phyloP scores from a whole-genome alignment of 2,329 filamentous ascomycete species.

The Claviceps citrina region DNA sequence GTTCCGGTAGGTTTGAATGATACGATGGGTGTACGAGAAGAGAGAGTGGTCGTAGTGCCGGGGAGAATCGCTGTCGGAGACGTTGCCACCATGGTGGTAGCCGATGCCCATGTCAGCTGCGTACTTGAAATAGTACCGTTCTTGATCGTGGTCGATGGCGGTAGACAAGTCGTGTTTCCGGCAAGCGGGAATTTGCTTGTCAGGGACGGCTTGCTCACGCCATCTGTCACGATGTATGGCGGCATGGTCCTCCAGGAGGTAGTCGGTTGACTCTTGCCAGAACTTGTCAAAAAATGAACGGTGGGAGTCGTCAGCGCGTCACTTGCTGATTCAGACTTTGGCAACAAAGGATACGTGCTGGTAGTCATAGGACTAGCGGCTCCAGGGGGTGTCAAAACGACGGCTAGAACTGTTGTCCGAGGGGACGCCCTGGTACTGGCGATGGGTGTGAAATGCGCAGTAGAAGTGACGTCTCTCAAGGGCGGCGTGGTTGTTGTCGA shows the following conservation, averaged over 20 bases:
- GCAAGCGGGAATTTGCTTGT: neutral
- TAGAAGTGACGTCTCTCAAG: neutral
- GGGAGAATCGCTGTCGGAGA: neutral
- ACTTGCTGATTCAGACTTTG: neutral
- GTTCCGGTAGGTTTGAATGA: conserved; percentile 19
- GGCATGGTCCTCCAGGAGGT: neutral
- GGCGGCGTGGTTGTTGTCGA: neutral
- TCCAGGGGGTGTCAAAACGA: neutral
- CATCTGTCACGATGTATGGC: neutral
- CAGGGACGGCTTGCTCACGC: neutral
- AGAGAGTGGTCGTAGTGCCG: neutral
- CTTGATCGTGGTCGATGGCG: neutral
- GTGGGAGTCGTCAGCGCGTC: neutral
- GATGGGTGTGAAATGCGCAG: neutral
- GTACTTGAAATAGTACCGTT: neutral
- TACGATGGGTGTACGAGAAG: neutral
- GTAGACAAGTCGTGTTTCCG: neutral
- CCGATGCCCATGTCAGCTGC: neutral
- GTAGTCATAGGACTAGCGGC: neutral
- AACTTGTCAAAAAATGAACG: neutral
- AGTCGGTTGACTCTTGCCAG: neutral
- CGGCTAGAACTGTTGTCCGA: neutral
- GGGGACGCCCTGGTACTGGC: neutral
- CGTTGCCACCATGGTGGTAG: too few species aligned
- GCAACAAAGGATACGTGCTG: neutral